Conservation (phyloP, 108 stramenopile species). For the Skeletonema potamos region DNA sequence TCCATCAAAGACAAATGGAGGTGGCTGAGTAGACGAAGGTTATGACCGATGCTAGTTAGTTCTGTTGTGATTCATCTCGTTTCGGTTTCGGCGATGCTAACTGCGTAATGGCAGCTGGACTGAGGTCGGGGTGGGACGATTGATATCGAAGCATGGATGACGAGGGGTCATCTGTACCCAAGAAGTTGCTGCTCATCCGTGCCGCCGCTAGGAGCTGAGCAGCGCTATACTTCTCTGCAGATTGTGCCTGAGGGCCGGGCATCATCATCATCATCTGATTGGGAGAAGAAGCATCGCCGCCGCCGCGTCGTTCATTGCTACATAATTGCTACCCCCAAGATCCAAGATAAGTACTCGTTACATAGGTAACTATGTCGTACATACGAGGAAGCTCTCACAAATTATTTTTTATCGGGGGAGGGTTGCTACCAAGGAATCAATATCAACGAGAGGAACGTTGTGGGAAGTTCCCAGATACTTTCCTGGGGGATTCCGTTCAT, state of each 20-base stretch:
- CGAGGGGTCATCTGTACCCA: neutral
- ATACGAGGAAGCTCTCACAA: too few relatives aligned
- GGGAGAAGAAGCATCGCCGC: neutral
- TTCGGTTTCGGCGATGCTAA: neutral
- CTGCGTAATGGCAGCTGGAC: neutral
- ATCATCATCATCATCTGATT: neutral
- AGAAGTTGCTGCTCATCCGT: neutral
- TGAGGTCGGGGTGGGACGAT: neutral
- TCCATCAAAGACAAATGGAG: constrained; percentile 42
- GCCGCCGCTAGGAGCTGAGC: neutral
- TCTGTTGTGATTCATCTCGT: neutral
- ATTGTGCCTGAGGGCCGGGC: neutral
- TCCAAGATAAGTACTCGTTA: too few relatives aligned
- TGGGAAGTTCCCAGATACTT: neutral
- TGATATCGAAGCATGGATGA: neutral
- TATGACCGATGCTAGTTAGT: neutral
- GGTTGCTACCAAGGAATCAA: neutral
- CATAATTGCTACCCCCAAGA: too few relatives aligned
- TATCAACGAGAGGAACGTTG: neutral
- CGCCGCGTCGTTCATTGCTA: neutral
- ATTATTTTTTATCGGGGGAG: too few relatives aligned
- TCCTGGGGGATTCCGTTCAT: neutral
- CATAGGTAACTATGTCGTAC: too few relatives aligned
- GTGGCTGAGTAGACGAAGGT: constrained; percentile 8
- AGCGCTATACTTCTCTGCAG: neutral